phyloP scores from a whole-genome alignment of 2,329 filamentous ascomycete species.

The Pseudogymnoascus verrucosus region DNA sequence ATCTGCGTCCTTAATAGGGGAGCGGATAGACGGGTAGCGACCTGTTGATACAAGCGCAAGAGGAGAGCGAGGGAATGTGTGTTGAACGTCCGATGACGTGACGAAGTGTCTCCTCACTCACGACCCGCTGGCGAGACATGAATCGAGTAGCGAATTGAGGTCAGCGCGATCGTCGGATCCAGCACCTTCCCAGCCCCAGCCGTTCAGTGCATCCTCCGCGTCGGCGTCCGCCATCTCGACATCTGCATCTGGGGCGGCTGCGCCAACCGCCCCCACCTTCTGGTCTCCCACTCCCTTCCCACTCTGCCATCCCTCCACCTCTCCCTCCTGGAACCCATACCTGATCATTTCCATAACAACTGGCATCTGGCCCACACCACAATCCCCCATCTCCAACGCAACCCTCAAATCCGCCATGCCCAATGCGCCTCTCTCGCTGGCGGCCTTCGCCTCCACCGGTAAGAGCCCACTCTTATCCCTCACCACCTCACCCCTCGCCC shows the following conservation, averaged over 20 bases:
- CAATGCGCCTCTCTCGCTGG: constrained; percentile 61
- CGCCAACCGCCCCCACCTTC: constrained; percentile 31
- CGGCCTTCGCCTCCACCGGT: constrained; percentile 72
- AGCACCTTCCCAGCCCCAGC: constrained; percentile 53
- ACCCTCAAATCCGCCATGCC: constrained; percentile 72
- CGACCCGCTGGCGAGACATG: constrained; percentile 11
- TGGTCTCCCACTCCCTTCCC: constrained; percentile 14
- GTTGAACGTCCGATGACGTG: neutral
- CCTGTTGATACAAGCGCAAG: neutral
- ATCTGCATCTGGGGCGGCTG: constrained; percentile 44
- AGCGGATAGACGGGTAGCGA: neutral
- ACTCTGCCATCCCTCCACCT: constrained; percentile 55
- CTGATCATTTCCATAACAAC: constrained; percentile 63
- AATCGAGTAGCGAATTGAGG: constrained; percentile 45
- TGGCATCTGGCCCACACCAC: constrained; percentile 69
- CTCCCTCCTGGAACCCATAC: constrained; percentile 65
- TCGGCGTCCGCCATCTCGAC: constrained; percentile 39
- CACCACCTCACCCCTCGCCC: constrained; percentile 62
- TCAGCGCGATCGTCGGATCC: constrained; percentile 42
- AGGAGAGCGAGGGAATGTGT: neutral
- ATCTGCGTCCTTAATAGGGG: neutral
- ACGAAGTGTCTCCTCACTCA: neutral
- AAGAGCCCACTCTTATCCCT: constrained; percentile 70
- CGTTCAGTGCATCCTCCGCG: constrained; percentile 38
- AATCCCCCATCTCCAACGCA: constrained; percentile 67